Base-by-base conservation (phyloP, 345 rosid genomes). In the Boechera stricta region DNA sequence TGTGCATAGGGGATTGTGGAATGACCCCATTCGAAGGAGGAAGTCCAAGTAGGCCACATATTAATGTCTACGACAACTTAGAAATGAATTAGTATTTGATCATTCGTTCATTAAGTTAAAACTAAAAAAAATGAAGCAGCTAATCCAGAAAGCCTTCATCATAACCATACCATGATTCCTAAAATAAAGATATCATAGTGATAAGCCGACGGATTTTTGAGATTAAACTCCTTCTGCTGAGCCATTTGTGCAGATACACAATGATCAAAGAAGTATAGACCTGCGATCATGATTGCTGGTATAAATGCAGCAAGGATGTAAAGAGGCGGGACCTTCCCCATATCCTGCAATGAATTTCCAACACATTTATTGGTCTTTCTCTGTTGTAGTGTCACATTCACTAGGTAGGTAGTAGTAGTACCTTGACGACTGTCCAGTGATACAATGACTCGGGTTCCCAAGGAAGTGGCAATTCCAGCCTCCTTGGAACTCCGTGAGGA, bases 1-100 rank as follows among this genome's bases (percentile, higher is more conserved):
- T 86, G 76, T 93, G 98, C 98, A 91, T 91, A 3, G 98, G 98
- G 53, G 97, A 87, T 64, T 93, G 97, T 31, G 97, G 98, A 24
- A 93, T 84, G 74, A 93, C 97, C 7, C 98, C 95, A 55, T 93
- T 91, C 1, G 91, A 86, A 64, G 98, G 95, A 53, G 95, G 97
- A 38, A 93, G 83, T 11, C 97, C 93, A 70, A 89, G 52, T 63
- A 93, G 71, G 42, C 98, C 98, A 61, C 98, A 93, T 11, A 93
- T 79, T 65, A 93, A 72, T 61, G 97, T 89, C 98, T 93, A 83
- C 53, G 79, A 66, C 48, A 72, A 66, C 16, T 49, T 52, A 44
- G 41, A 31, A 24, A 5, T 7, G 2, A 66, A 57, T 42, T 33
- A 49, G 61, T 69, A 39, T 2, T 21, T n/a, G 28, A 51, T 45